Evolutionary conservation across 2,329 filamentous ascomycete species (phyloP), one percentile per base, ranked within the genome.

Genomic region (Cytospora schulzeri): DNA sequence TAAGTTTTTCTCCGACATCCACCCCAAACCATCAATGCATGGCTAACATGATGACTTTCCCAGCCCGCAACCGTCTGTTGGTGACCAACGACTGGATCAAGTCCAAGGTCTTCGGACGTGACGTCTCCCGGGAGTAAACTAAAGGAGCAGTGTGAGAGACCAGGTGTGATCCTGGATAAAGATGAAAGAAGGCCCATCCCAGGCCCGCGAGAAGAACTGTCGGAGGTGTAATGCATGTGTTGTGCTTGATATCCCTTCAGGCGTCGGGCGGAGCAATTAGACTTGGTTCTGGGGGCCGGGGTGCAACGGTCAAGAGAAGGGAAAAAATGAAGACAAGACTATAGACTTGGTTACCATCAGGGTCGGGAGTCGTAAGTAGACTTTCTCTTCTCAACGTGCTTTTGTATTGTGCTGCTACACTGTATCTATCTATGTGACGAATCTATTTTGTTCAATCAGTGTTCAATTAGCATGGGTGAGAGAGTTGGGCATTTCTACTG

Each of bases 41-140:
- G 26, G 35, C 52, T 60, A 52, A 45, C 45, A 48, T 14, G n/a
- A 48, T 48, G n/a, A 12, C 2, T n/a, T n/a, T 12, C 59, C 55
- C 69, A 96, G 92, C 92, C 68, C 92, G 95, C 72, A 99, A 99
- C 83, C 90, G 95, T 76, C 87, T 98, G 71, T 86, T 99, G 59
- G 95, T 99, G 72, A 81, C 92, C 69, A 83, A 97, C 73, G 95
- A 99, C 81, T 99, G 95, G 95, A 78, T 94, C 77, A 99, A 99
- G 86, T 93, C 93, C 71, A 96, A 96, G 83, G 81, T 95, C 66
- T 99, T 99, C 75, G 95, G 95, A 68, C 93, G 95, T 76, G 95
- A 99, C 74, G 92, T 98, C 59, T 94, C 91, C 53, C 86, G 91
- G 73, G 91, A 94, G 80, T 93, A 88, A 70, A 60, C 29, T 15